Evolutionary conservation across 192 early-diverging fungal species (phyloP).

Genomic region (Entomortierella lignicola): DNA sequence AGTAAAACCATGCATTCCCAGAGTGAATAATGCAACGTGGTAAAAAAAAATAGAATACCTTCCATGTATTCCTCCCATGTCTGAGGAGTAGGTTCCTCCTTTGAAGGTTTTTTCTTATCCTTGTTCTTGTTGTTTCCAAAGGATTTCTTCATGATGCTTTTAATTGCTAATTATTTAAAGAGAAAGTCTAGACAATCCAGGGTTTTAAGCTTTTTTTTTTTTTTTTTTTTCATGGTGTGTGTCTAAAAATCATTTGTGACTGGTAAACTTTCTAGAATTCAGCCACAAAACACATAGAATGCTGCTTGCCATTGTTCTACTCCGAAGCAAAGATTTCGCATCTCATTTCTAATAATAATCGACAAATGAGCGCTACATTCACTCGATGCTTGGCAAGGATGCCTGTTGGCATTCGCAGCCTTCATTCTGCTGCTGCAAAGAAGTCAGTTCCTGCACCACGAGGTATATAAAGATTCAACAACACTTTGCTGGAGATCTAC

Average conservation of each 20-base stretch:
- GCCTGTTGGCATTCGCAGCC: conserved; percentile 15
- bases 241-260: neutral
- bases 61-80: conserved; percentile 70
- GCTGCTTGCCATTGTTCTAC: neutral
- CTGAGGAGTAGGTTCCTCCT: conserved; percentile 54
- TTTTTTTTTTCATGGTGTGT: neutral
- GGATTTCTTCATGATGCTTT: conserved; percentile 42
- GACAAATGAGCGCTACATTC: conserved; percentile 28
- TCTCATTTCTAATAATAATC: neutral
- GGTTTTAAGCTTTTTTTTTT: neutral
- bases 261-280: neutral
- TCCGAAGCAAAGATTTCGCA: too few relatives aligned
- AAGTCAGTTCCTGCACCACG: conserved; percentile 42
- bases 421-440: conserved; percentile 35
- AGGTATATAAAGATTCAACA: conserved; percentile 33
- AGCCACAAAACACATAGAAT: neutral
- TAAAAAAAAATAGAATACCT: too few relatives aligned
- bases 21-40: too few relatives aligned
- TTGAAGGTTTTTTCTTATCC: conserved; percentile 52
- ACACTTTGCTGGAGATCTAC: too few relatives aligned
- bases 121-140: conserved; percentile 26
- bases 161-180: too few relatives aligned
- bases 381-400: conserved; percentile 33
- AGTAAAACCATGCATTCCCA: too few relatives aligned
- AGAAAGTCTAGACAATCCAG: too few relatives aligned